A percentile compares a stretch with the other conserved stretches of the same genome.
Evolutionary conservation across 495 filamentous ascomycete species (phyloP).

Genomic region (Penicillium bialowiezense): DNA sequence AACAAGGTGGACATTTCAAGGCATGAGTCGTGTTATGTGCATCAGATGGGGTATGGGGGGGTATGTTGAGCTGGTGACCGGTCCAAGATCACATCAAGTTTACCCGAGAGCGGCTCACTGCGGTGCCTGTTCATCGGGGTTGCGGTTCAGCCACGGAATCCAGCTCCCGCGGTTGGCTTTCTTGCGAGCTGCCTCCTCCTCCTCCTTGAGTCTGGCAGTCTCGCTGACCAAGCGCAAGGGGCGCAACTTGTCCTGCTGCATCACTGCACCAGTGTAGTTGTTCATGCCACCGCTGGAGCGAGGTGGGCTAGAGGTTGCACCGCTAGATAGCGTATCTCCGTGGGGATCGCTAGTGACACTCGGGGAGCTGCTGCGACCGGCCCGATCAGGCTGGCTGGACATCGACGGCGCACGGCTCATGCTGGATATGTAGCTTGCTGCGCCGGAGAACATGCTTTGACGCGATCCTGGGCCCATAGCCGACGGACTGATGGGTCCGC

Average conservation of each 20-base stretch:
- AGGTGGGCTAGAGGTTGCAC: conserved; percentile 53
- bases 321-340: conserved; percentile 45
- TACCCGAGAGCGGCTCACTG: conserved; percentile 10
- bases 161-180: conserved; percentile 60
- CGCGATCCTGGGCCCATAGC: conserved; percentile 43
- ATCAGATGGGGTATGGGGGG: conserved; percentile 24
- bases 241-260: conserved; percentile 75
- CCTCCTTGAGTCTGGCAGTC: conserved; percentile 37
- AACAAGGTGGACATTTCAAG: conserved; percentile 13
- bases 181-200: conserved; percentile 52
- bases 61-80: conserved; percentile 23
- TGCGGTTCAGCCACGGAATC: conserved; percentile 57
- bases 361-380: conserved; percentile 52
- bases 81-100: conserved; percentile 26
- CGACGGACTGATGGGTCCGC: conserved; percentile 52
- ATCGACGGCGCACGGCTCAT: conserved; percentile 47
- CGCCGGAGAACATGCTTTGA: conserved; percentile 44
- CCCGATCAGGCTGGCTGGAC: conserved; percentile 43
- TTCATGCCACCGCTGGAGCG: conserved; percentile 54
- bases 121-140: conserved; percentile 19
- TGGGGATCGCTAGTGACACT: conserved; percentile 60
- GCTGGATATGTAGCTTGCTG: conserved; percentile 38
- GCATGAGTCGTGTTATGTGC: conserved; percentile 27
- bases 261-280: conserved; percentile 55
- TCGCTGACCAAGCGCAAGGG: conserved; percentile 77